Percentiles rank a stretch among this genome's conserved stretches.
Conservation (phyloP, 2,329 filamentous ascomycete genomes). For the Alternaria atra region DNA sequence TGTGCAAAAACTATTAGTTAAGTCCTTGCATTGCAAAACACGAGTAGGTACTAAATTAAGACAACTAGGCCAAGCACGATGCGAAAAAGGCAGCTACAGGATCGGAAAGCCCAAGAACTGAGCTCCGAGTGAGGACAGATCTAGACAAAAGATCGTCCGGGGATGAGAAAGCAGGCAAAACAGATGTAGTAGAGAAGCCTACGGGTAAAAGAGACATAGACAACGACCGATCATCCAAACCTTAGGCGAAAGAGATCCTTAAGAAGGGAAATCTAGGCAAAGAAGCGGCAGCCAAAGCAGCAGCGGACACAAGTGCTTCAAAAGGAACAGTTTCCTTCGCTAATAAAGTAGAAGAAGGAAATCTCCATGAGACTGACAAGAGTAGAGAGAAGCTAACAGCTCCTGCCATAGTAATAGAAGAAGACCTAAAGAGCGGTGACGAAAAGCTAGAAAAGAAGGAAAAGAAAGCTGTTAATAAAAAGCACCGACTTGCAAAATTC, state of each 20-base stretch:
- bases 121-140: neutral
- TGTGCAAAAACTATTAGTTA: neutral
- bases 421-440: neutral
- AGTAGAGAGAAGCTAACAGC: neutral
- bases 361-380: neutral
- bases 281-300: too few relatives aligned
- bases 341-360: neutral
- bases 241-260: neutral
- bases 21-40: constrained; percentile 1
- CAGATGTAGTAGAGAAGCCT: neutral
- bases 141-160: neutral
- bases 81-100: neutral
- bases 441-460: neutral
- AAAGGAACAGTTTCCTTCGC: too few relatives aligned
- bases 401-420: neutral
- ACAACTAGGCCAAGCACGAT: neutral
- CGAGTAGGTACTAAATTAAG: neutral
- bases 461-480: neutral
- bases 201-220: neutral
- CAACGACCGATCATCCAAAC: neutral
- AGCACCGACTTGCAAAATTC: neutral
- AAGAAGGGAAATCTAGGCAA: neutral
- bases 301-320: too few relatives aligned
- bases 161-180: neutral
- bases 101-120: neutral